These are phyloP conservation scores for Paramecium sonneborni DNA, from an alignment of 73 alveolate genomes.

Conservation along the genomic window DNA sequence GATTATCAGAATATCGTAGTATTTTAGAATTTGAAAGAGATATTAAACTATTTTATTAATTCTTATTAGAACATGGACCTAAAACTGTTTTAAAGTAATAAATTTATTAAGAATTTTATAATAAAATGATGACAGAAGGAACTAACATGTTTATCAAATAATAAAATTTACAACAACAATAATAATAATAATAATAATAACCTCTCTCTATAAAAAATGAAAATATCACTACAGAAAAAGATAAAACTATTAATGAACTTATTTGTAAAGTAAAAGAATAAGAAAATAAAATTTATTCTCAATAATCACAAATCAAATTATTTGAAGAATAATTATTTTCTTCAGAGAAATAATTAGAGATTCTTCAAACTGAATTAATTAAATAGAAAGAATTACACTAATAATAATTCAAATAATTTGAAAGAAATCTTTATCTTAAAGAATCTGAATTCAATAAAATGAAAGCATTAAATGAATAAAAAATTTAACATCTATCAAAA, in stretches of 20 bases:
- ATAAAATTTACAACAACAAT: not conserved
- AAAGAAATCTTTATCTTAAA: constrained; percentile 1
- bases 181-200: not conserved
- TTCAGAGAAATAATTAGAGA: constrained; percentile 1
- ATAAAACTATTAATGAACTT: not conserved
- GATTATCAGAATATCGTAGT: constrained; percentile 18
- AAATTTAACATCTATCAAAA: not conserved
- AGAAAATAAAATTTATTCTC: not conserved
- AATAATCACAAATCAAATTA: not conserved
- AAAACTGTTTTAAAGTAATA: constrained; percentile 37
- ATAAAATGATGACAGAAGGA: constrained; percentile 53
- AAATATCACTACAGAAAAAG: not conserved
- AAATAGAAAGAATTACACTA: not conserved
- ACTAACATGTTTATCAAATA: constrained; percentile 18
- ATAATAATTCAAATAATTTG: not conserved
- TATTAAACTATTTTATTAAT: constrained; percentile 35
- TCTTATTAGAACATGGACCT: constrained; percentile 50
- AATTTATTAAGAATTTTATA: constrained; percentile 37
- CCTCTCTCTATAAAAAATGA: not conserved
- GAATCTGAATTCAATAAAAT: constrained; percentile 24
- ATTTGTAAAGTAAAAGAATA: constrained; percentile 10
- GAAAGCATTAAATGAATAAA: constrained; percentile 34
- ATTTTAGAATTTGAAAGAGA: constrained; percentile 45
- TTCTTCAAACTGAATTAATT: not conserved
- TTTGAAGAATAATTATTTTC: constrained; percentile 25